Evolutionary conservation across 495 filamentous ascomycete genomes (phyloP), one percentile per base, ranked within the genome.

Genomic region (Daldinia concentrica): DNA sequence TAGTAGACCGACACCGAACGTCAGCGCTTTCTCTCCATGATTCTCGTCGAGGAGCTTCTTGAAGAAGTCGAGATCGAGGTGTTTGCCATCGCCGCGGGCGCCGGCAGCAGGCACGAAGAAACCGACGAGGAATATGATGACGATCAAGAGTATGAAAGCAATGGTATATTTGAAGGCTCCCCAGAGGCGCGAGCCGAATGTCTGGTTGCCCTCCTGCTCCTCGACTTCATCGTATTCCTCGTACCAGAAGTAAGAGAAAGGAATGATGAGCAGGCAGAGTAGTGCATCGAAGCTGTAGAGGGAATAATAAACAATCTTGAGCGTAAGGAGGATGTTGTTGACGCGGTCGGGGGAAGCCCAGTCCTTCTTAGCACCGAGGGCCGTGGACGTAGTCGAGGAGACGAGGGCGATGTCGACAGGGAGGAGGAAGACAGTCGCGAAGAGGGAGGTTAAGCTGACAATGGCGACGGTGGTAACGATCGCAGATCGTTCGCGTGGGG

Each of bases 241-340:
- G 69, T 96, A 97, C 89, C 90, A 97, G 80, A 99, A 99, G 81
- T 98, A 99, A 12, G 93, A 90, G 77, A 99, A 99, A 1, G 95
- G 95, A 19, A 97, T 89, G 19, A 97, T 88, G 36, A 99, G 75
- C 39, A 99, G 84, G 77, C 96, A 98, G 14, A 99, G 90, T 2
- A 97, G 78, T 1, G 94, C 94, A 80, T 99, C 96, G 66, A 97
- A 79, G 32, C 91, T 95, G 80, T 98, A 99, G 0, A 98, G 85
- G 0, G 88, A 85, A 79, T 98, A 99, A 79, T 98, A 99, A 57
- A 97, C 90, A 64, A 95, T 87, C 74, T 92, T 92, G 45, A 99
- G 83, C 0, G 92, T 92, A 32, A 87, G 84, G 4, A 92, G 82
- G 54, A 98, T 97, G 61, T 84, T 84, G 64, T 92, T 85, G 58